Base-by-base conservation (phyloP, 768 basidiomycete species). In the Nevesoporus exiguus region DNA sequence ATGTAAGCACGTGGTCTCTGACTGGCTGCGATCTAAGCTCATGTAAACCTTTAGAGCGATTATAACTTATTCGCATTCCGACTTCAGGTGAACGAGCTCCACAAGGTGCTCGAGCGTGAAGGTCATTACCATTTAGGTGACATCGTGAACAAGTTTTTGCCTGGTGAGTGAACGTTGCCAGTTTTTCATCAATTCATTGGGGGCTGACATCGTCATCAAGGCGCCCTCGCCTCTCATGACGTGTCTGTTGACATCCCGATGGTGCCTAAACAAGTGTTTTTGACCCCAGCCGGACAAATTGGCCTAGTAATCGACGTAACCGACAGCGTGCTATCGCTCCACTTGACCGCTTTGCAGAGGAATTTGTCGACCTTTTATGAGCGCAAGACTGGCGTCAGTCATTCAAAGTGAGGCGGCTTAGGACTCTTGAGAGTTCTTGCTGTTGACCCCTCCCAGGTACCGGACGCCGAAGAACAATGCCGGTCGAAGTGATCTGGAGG, bases 121-220 rank as follows among this genome's bases (percentile, higher is more conserved):
- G 94, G 93, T 0, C 74, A 74, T 47, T 93, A 84, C 67, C 81
- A 91, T 61, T 58, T 90, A 2, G 89, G 83, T 13, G 93, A 96
- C 59, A 71, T 86, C 41, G 81, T 93, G 29, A 89, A 85, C 55
- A 88, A 84, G 62, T 84, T 97, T 60, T 66, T 88, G 19, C 74
- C 79, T 59, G 89, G 88, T 86, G 64, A 48, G 72, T 24, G 15
- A 44, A 36, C 21, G 2, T 25, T n/a, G 6, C 7, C 6, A 27
- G 1, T 31, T 8, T 25, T 46, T 22, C 13, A 29, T 17, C 30
- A 21, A 22, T 8, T 13, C 29, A 6, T 36, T 11, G 15, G 36
- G 10, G 48, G 3, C 58, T 54, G 43, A 57, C 47, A 36, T 47
- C 49, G 11, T 31, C 49, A 13, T 51, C 13, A 52, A 90, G 90